A percentile compares a stretch with the other conserved stretches of the same genome.
Evolutionary conservation across 306 rosid species (phyloP).

Genomic region (Prunus salicina): DNA sequence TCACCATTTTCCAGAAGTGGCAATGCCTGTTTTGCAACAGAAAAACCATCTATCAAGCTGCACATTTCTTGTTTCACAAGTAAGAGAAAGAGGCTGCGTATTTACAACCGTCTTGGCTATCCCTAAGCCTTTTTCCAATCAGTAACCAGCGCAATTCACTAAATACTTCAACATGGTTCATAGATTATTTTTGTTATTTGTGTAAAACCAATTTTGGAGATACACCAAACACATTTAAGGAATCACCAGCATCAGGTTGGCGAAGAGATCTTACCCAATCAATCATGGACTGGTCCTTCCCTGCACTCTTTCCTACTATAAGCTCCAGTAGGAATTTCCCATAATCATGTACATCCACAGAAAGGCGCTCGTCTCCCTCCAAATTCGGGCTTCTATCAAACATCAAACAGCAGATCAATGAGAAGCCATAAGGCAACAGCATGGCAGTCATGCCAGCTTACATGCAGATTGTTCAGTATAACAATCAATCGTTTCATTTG

Average conservation of each 20-base stretch:
- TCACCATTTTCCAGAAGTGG: conserved; percentile 22
- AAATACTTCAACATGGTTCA: not conserved
- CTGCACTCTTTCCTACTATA: conserved; percentile 19
- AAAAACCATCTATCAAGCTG: not conserved
- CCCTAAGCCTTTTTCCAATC: not conserved
- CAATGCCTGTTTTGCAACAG: conserved; percentile 16
- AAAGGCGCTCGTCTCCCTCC: conserved; percentile 8
- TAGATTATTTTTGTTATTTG: not conserved
- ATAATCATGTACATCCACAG: conserved; percentile 20
- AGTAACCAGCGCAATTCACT: not conserved
- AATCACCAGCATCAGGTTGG: not conserved
- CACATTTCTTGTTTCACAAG: not conserved
- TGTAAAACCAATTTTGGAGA: not conserved
- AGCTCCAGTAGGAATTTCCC: conserved; percentile 32
- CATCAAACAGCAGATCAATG: not conserved
- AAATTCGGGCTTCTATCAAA: conserved; percentile 8
- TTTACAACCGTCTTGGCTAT: not conserved
- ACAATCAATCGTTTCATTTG: not conserved
- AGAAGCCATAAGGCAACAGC: not conserved
- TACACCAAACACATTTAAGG: not conserved
- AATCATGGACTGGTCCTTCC: conserved; percentile 13
- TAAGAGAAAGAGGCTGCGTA: not conserved
- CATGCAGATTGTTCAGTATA: too few species aligned
- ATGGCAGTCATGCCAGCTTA: not conserved
- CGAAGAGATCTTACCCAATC: conserved; percentile 27